Conservation (phyloP, 2,329 filamentous ascomycete genomes). For the Colletotrichum noveboracense region DNA sequence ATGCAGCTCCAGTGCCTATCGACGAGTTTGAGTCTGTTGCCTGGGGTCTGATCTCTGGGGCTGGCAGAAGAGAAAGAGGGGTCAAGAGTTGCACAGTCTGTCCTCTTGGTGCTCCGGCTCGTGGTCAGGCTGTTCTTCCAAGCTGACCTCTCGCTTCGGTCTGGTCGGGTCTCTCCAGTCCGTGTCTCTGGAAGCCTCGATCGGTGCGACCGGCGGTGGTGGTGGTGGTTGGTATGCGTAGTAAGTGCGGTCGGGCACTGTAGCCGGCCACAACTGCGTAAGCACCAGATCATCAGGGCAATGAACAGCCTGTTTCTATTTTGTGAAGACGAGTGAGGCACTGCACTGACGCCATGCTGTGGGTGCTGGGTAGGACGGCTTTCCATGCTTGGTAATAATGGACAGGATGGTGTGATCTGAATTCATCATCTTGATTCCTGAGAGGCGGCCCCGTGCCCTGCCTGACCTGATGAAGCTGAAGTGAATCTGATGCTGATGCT, state of each 20-base stretch:
- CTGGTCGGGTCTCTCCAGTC: neutral
- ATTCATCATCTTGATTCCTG: neutral
- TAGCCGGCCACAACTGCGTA: neutral
- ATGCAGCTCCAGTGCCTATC: slow-evolving; percentile 1
- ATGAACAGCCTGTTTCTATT: slow-evolving; percentile 4
- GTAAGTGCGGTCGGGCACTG: neutral
- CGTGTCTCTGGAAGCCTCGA: neutral
- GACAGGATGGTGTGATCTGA: neutral
- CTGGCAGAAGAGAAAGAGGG: neutral
- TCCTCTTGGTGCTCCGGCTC: neutral
- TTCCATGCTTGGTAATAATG: neutral
- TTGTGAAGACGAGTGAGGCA: neutral
- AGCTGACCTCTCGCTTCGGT: neutral
- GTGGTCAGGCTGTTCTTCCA: neutral
- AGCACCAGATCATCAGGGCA: neutral
- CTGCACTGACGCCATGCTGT: neutral
- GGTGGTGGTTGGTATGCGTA: neutral
- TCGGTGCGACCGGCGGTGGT: slow-evolving; percentile 1
- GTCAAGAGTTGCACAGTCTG: neutral
- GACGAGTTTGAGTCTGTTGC: neutral
- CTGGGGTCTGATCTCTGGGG: neutral
- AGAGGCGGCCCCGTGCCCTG: neutral
- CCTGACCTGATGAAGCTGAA: neutral
- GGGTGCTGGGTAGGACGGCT: neutral
- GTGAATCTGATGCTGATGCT: neutral